Evolutionary conservation across 352 stramenopile genomes (phyloP).

Genomic region (Synura sp.): DNA sequence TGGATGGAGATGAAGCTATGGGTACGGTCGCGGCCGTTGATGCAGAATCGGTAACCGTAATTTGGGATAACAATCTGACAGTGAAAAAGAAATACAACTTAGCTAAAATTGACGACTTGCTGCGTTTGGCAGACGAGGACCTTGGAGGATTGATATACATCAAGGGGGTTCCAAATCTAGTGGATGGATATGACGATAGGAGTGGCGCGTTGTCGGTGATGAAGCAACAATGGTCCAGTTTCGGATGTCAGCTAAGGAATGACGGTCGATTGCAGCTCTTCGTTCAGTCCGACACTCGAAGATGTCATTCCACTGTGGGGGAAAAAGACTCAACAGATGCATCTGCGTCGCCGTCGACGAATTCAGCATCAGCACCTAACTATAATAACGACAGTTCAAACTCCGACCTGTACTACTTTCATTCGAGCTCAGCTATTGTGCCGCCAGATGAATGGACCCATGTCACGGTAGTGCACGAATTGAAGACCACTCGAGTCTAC

Average conservation of each 20-base stretch:
- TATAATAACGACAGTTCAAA: too few relatives aligned
- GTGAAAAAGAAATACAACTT: background rate
- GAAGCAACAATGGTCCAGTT: background rate
- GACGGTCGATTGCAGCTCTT: background rate
- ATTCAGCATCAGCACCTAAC: too few relatives aligned
- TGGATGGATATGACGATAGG: background rate
- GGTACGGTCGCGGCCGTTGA: background rate
- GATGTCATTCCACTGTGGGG: background rate
- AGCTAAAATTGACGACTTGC: background rate
- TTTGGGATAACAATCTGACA: background rate
- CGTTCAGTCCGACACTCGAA: background rate
- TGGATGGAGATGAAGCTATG: background rate
- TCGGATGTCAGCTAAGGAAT: background rate
- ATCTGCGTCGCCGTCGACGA: too few relatives aligned
- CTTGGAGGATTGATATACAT: background rate
- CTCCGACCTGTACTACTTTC: background rate
- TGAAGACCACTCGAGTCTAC: slow-evolving; percentile 71
- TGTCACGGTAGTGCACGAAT: slow-evolving; percentile 72
- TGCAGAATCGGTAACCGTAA: background rate
- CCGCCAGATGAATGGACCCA: slow-evolving; percentile 63
- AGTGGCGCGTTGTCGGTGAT: background rate
- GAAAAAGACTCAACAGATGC: too few relatives aligned
- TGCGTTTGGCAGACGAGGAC: background rate
- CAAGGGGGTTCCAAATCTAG: background rate
- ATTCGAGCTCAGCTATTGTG: slow-evolving; percentile 63